Evolutionary conservation across 441 rosid species (phyloP), one percentile per base, ranked within the genome.

Genomic region (Croton setiger): DNA sequence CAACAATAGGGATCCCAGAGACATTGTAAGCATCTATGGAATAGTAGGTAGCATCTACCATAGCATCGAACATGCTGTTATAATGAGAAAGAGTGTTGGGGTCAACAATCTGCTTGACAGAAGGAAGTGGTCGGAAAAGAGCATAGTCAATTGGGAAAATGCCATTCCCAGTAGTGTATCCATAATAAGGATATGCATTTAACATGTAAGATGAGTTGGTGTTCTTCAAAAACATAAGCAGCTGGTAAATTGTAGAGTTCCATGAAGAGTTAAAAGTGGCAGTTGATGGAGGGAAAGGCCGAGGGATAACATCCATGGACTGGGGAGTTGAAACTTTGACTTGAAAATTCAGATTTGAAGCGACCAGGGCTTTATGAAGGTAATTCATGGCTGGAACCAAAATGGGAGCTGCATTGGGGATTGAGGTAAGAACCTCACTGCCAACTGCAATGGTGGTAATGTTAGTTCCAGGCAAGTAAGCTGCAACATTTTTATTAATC

Each of bases 11-110:
- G 53, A 95, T 87, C 60, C 86, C 89, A 0, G 97, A 81, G 73
- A 87, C 84, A 64, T 86, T 86, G 62, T 83, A 36, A 58, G 89
- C 92, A 45, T 82, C 86, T 59, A 95, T 89, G 23, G 99, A 85
- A 79, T 90, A 95, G 76, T 90, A 95, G 36, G 89, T 75, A 58
- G 99, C 99, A 73, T 95, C 99, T 53, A 95, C 93, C 97, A 92
- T 88, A 4, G 98, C 96, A 68, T 92, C 99, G 72, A 92, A 89
- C 99, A 95, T 92, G 78, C 99, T 92, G 76, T 82, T 73, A 70
- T 95, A 95, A 77, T 85, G 97, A 44, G 84, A 78, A 64, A 95
- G 90, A 36, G 98, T 95, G 83, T 92, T 95, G 2, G 99, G 97
- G 66, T 95, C 99, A 77, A 95, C 98, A 44, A 92, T 92, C 86